Conservation (phyloP, 2,329 filamentous ascomycete species). For the Paramyrothecium sp. region DNA sequence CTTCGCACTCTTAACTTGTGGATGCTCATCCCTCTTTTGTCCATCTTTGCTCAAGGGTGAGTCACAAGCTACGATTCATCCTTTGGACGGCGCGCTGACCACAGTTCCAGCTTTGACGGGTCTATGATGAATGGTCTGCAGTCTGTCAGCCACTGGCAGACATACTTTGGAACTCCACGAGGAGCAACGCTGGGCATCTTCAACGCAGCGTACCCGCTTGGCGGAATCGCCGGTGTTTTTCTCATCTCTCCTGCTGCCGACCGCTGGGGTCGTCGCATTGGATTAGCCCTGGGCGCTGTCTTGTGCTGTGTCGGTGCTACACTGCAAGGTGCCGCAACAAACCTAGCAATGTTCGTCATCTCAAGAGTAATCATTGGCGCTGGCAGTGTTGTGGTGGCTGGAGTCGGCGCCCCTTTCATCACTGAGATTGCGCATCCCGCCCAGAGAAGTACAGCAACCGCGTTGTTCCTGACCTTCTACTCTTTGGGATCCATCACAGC, state of each 20-base stretch:
- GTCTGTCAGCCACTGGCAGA: not conserved
- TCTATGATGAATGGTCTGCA: not conserved
- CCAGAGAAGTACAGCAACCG: conserved; percentile 2
- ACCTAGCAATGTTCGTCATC: conserved; percentile 8
- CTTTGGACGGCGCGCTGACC: not conserved
- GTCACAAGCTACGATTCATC: not conserved
- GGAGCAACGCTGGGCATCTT: not conserved
- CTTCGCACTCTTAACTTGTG: not conserved
- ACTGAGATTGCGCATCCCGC: conserved; percentile 6
- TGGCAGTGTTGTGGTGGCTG: conserved; percentile 1
- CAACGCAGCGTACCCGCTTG: not conserved
- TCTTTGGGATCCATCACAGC: conserved; percentile 7
- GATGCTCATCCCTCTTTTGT: not conserved
- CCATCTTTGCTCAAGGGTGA: not conserved
- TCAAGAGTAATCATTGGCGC: conserved; percentile 4
- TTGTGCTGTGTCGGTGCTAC: not conserved
- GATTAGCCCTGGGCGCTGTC: not conserved
- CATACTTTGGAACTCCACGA: not conserved
- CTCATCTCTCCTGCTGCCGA: not conserved
- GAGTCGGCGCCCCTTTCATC: conserved; percentile 4
- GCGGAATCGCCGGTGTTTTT: not conserved
- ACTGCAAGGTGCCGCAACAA: conserved; percentile 3
- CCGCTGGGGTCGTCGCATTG: not conserved
- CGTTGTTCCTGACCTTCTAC: conserved; percentile 7
- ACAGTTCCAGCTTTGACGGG: not conserved